Conservation (phyloP, 208 protist species). For the Wallacemonas sp. region DNA sequence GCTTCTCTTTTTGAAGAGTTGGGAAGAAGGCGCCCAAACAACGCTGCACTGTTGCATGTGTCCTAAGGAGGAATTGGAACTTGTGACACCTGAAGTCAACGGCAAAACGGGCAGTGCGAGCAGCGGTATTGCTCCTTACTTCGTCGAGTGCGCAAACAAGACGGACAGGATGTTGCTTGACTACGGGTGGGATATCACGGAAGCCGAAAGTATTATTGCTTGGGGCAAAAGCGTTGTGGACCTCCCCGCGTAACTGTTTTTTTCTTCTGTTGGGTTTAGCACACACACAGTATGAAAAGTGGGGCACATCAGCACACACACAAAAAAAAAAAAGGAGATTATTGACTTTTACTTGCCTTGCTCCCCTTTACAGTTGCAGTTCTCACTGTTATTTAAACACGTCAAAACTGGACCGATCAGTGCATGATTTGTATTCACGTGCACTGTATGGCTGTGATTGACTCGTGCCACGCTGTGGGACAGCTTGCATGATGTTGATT, state of each 20-base stretch:
- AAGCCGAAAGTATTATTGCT: constrained; percentile 56
- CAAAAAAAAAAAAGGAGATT: constrained; percentile 12
- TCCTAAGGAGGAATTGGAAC: constrained; percentile 65
- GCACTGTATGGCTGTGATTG: no score
- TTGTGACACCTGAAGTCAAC: constrained; percentile 35
- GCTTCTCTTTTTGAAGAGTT: constrained; percentile 64
- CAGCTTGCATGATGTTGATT: no score
- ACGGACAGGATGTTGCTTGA: constrained; percentile 53
- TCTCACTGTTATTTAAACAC: background rate
- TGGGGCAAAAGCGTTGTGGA: constrained; percentile 72
- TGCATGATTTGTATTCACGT: no score
- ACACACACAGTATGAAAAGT: no score
- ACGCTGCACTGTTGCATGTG: constrained; percentile 88
- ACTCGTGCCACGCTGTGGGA: no score
- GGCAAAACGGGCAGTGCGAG: background rate
- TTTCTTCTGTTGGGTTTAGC: background rate
- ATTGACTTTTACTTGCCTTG: no score
- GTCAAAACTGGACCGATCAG: no score
- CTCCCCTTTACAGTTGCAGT: no score
- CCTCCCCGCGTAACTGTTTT: constrained; percentile 16
- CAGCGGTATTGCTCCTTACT: constrained; percentile 71
- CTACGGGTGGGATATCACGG: constrained; percentile 81
- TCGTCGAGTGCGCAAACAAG: constrained; percentile 82
- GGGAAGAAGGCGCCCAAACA: constrained; percentile 82
- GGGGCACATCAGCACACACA: no score